Percentiles rank a stretch among this genome's conserved stretches.
Evolutionary conservation across 2,329 filamentous ascomycete genomes (phyloP).

Genomic region (Fusarium annulatum): DNA sequence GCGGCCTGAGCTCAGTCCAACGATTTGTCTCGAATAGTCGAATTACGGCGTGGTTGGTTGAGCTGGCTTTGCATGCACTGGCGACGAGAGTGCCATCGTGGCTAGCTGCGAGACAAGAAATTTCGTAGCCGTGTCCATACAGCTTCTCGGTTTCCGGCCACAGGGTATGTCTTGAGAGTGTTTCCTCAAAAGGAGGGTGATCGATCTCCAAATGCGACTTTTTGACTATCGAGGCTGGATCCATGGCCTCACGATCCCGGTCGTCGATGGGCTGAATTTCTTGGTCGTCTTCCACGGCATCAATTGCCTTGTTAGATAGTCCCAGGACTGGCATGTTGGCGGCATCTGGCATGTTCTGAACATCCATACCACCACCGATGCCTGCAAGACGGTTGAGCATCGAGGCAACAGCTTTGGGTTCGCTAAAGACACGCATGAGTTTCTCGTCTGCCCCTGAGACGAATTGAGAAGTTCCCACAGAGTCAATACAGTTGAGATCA

Average conservation of each 20-base stretch:
- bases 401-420: slow-evolving; percentile 84
- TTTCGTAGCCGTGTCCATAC: slow-evolving; percentile 97
- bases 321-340: slow-evolving; percentile 96
- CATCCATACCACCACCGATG: slow-evolving; percentile 57
- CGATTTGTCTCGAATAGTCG: slow-evolving; percentile 86
- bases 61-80: slow-evolving; percentile 92
- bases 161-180: slow-evolving; percentile 87
- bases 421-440: slow-evolving; percentile 92
- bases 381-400: slow-evolving; percentile 77
- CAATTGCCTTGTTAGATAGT: slow-evolving; percentile 93
- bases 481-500: slow-evolving; percentile 93
- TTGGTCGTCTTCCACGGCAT: slow-evolving; percentile 63
- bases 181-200: slow-evolving; percentile 88
- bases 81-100: slow-evolving; percentile 81
- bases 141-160: slow-evolving; percentile 98
- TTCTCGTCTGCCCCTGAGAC: slow-evolving; percentile 98
- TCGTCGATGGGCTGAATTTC: slow-evolving; percentile 58
- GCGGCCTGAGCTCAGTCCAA: slow-evolving; percentile 89
- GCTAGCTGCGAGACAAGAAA: slow-evolving; percentile 84
- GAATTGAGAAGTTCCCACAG: slow-evolving; percentile 78
- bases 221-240: slow-evolving; percentile 66
- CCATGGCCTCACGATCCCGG: slow-evolving; percentile 64
- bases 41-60: slow-evolving; percentile 93
- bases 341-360: slow-evolving; percentile 76
- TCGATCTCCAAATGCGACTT: slow-evolving; percentile 72